Evolutionary conservation across 129 eudicot species (phyloP).

Genomic region (Flaveria brownii): DNA sequence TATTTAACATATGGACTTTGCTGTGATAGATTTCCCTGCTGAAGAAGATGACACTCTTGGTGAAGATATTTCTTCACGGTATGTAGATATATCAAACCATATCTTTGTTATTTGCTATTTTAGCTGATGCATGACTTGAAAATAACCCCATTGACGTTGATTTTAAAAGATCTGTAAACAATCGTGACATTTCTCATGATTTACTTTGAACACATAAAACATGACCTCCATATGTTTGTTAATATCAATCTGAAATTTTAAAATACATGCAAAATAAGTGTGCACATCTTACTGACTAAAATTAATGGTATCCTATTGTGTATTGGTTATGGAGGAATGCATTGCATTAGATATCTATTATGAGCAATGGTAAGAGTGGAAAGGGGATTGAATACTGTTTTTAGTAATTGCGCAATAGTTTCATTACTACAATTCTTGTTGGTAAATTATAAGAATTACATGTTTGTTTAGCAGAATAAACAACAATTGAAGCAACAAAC

Average conservation of each 20-base stretch:
- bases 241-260: not conserved
- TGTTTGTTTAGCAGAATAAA: not conserved
- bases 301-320: not conserved
- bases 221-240: not conserved
- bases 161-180: not conserved
- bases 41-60: conserved; percentile 67
- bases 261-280: not conserved
- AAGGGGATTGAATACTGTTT: not conserved
- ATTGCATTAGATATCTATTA: not conserved
- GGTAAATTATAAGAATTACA: not conserved
- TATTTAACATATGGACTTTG: conserved; percentile 13
- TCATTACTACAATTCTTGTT: not conserved
- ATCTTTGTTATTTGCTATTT: not conserved
- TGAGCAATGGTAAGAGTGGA: not conserved
- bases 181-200: not conserved
- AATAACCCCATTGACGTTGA: not conserved
- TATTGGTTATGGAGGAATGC: not conserved
- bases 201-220: not conserved
- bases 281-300: not conserved
- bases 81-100: conserved; percentile 18
- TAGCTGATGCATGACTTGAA: not conserved
- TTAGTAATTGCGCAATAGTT: not conserved
- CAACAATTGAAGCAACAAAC: not conserved
- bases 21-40: conserved; percentile 40
- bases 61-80: conserved; percentile 84